phyloP scores from a whole-genome alignment of 345 rosid genomes.

The Eucalyptus marginata region DNA sequence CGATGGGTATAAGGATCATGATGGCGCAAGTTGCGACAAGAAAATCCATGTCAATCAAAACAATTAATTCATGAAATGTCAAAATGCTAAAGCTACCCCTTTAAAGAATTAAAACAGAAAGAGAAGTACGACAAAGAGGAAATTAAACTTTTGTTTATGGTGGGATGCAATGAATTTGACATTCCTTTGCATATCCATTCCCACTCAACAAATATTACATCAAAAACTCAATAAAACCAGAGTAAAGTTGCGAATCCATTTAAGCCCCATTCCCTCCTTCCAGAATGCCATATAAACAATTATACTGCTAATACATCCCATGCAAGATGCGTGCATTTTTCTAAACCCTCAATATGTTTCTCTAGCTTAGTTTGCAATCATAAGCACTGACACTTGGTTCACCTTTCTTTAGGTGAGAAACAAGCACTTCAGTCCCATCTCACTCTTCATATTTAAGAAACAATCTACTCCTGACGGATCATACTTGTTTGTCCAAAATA shows the following conservation, averaged over 20 bases:
- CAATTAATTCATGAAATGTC: neutral
- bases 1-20: neutral
- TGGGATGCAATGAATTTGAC: neutral
- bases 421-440: neutral
- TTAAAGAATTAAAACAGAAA: neutral
- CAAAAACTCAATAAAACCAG: neutral
- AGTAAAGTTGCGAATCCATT: neutral
- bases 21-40: neutral
- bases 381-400: neutral
- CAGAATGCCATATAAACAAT: neutral
- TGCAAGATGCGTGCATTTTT: neutral
- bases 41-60: neutral
- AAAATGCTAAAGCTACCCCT: neutral
- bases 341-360: neutral
- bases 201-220: neutral
- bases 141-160: neutral
- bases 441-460: neutral
- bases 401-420: neutral
- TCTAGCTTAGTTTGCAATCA: neutral
- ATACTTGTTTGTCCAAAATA: neutral
- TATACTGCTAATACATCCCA: neutral
- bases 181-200: neutral
- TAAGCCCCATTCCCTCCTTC: neutral
- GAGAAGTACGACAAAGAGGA: neutral
- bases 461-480: neutral